Evolutionary conservation across 176 grass and related monocot species (phyloP), one percentile per base, ranked within the genome.

Genomic region (Carex parvula): DNA sequence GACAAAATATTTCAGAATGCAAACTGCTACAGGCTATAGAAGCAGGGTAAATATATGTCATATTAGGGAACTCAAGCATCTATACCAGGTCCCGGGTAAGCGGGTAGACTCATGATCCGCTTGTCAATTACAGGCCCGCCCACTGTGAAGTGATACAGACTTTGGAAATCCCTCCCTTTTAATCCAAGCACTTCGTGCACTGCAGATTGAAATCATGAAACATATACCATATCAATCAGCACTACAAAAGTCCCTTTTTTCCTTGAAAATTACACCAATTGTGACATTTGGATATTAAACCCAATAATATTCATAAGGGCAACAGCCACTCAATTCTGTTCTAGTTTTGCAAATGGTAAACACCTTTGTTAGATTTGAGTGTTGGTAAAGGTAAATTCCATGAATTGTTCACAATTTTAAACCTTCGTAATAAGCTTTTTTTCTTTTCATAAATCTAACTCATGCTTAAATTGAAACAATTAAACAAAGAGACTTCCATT

Each of bases 121-220:
- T 86, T 91, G 86, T 97, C 92, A 68, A 88, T 11, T 64, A 97
- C 89, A 68, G 90, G 92, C 1, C 72, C 88, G 8, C 95, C 92
- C 6, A 97, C 86, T 0, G 95, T 97, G 81, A 98, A 98, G 87
- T 98, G 95, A 78, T 94, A 98, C 61, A 98, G 55, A 72, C 95
- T 98, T 79, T 94, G 95, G 79, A 97, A 97, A 78, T 93, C 90
- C 89, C 80, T 73, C 70, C 84, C 89, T 87, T 90, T 73, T 42
- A 97, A 88, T 58, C 94, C 92, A 84, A 97, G 90, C n/a, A 92
- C 69, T 76, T 97, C 87, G 87, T 97, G 95, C 84, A 94, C 95
- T 97, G 81, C 90, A 94, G 13, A 70, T 70, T 24, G 7, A 55
- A 52, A 80, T 44, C 29, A 59, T 26, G 59, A 18, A 56, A 59